Conservation (phyloP, 768 basidiomycete species). For the Tulasnella sp. region DNA sequence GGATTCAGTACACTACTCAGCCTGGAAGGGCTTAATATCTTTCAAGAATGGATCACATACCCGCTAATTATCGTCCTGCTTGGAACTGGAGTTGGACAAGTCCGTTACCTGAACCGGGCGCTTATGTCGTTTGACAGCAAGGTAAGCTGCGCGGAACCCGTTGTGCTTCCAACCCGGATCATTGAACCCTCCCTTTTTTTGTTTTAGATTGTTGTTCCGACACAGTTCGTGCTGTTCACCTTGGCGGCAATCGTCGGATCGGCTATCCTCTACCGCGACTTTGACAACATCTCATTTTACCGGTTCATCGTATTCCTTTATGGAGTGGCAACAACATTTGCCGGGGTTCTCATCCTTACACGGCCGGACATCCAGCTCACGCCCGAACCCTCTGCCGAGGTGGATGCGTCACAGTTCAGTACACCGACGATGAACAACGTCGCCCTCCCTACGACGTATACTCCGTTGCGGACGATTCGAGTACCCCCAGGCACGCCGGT, state of each 20-base stretch:
- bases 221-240: conserved; percentile 93
- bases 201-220: conserved; percentile 78
- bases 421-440: conserved; percentile 24
- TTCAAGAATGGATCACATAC: conserved; percentile 78
- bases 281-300: conserved; percentile 74
- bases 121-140: conserved; percentile 92
- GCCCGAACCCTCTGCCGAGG: neutral
- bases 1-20: conserved; percentile 84
- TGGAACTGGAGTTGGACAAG: conserved; percentile 75
- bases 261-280: conserved; percentile 91
- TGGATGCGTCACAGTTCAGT: conserved; percentile 18
- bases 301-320: conserved; percentile 79
- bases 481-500: neutral
- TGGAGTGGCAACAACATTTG: conserved; percentile 83
- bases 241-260: conserved; percentile 90
- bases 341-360: conserved; percentile 85
- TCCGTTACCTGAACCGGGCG: conserved; percentile 78
- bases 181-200: conserved; percentile 21
- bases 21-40: conserved; percentile 68
- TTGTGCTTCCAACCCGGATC: neutral
- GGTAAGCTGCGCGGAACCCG: conserved; percentile 40
- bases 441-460: conserved; percentile 2
- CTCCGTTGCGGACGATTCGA: conserved; percentile 7
- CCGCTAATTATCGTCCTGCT: conserved; percentile 66
- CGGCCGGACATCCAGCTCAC: conserved; percentile 37